Base-by-base conservation (phyloP, 2,329 filamentous ascomycete species). In the Talaromyces sp. region DNA sequence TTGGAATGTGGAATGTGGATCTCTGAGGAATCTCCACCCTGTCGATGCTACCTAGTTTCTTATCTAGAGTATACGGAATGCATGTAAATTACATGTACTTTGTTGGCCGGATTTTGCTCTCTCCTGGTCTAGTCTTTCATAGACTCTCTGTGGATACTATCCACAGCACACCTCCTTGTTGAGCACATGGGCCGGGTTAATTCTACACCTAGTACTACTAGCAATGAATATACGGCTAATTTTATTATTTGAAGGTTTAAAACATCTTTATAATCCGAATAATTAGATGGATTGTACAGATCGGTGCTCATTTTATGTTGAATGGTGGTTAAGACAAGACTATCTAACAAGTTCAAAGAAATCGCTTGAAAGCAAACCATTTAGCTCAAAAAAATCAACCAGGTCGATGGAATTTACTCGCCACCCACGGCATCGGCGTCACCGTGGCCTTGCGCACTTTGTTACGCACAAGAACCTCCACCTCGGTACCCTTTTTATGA, bases 391-490 rank as follows among this genome's bases (percentile, higher is more conserved):
- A 54, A 53, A 29, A 43, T 61, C 29, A 58, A 57, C 8, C 54
- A 51, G 71, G 70, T 31, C 73, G 72, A 75, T 83, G 89, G 75
- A 96, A 96, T 76, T 90, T 92, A 68, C 83, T 86, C 56, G 86
- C 82, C 56, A 95, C 83, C 74, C 96, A 96, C 1, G 92, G 92
- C 92, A 96, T 94, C 80, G 92, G 92, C 9, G 86, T 83, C 32
- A 96, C 89, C 3, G 84, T 83, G 0, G 88, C 92, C 76, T 86
- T 87, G 68, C 91, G 85, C 71, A 84, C 80, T 78, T 87, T 90
- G 21, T 91, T 92, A 57, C 92, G 81, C 2, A 96, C 88, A 43
- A 91, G 74, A 3, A 96, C 87, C 19, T 87, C 83, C 7, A 96
- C 79, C 77, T 93, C 88, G 0, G 91, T 96, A 11, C 91, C 92